Base-by-base conservation (phyloP, 1,284 basidiomycete species). In the Coniophora puteana region DNA sequence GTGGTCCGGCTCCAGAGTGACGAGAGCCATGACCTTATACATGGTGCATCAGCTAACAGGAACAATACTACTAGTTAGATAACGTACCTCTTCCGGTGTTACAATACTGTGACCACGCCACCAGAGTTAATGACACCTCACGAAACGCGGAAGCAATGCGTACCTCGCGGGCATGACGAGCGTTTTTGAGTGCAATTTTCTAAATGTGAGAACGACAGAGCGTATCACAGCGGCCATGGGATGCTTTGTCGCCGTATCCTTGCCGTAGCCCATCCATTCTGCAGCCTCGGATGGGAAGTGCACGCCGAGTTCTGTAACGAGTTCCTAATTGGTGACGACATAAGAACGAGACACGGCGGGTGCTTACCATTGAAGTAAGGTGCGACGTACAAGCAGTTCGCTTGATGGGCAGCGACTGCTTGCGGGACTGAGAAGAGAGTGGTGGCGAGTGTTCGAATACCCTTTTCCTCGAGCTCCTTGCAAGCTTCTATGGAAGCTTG, bases 151-250 rank as follows among this genome's bases (percentile, higher is more conserved):
- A 29, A 20, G 33, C 23, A 31, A 36, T 7, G 37, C n/a, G 22
- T 33, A 69, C 72, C 72, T 74, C n/a, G 73, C 73, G 21, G 72
- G 71, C 68, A 74, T 72, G 17, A 74, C 67, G 14, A 69, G 54
- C 4, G 72, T 76, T 46, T 63, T 64, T 12, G 69, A 63, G 5
- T 56, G 59, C 24, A 67, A 52, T 14, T 51, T 43, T 44, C 62
- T 64, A 55, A 65, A 71, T 3, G 61, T 49, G 29, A 59, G 44
- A 12, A 71, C 60, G 41, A 74, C 66, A 12, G 58, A 51, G 26
- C 50, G 50, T 40, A 74, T 70, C 29, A 69, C 58, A 0, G 54
- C 42, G 4, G 58, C 57, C 62, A 67, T 67, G 5, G 72, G 71
- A 45, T 75, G 71, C 41, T 73, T 65, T 7, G 48, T 50, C 12